Evolutionary conservation across 1,139 yeast species (phyloP).

Genomic region (Hemisphaericaspora xylofermentans): DNA sequence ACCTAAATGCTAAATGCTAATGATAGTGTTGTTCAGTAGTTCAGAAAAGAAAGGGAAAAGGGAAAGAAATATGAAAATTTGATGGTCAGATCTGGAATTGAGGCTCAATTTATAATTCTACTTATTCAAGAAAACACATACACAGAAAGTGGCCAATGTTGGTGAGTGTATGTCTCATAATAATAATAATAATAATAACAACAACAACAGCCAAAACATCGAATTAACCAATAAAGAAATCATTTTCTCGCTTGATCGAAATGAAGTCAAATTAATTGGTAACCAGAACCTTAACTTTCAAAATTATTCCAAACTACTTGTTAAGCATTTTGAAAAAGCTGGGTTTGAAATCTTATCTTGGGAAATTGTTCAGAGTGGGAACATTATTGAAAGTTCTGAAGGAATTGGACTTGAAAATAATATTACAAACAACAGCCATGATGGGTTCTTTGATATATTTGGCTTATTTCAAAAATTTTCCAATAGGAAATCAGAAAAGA

Average conservation of each 20-base stretch:
- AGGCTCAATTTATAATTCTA: too few species aligned
- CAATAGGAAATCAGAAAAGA: constrained; percentile 12
- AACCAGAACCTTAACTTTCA: constrained; percentile 12
- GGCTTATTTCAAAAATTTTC: constrained; percentile 13
- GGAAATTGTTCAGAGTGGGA: constrained; percentile 26
- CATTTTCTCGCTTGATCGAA: constrained; percentile 17
- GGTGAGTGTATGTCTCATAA: too few species aligned
- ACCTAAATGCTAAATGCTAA: too few species aligned
- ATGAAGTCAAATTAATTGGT: constrained; percentile 24
- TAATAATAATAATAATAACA: too few species aligned
- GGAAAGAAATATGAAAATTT: too few species aligned
- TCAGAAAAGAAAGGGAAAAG: too few species aligned
- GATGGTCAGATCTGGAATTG: too few species aligned
- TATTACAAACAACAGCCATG: constrained; percentile 13
- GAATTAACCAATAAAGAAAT: constrained; percentile 12
- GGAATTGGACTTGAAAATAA: constrained; percentile 2
- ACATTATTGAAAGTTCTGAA: constrained; percentile 15
- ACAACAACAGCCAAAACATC: constrained; percentile 15
- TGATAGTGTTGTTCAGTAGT: too few species aligned
- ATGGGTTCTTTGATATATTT: constrained; percentile 17
- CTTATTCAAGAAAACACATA: too few species aligned
- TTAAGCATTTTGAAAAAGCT: constrained; percentile 20
- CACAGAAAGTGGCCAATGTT: too few species aligned
- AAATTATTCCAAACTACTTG: constrained; percentile 22
- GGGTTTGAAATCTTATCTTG: constrained; percentile 38